Base-by-base conservation (phyloP, 139 green algal species). In the Volvox reticuliferus region DNA sequence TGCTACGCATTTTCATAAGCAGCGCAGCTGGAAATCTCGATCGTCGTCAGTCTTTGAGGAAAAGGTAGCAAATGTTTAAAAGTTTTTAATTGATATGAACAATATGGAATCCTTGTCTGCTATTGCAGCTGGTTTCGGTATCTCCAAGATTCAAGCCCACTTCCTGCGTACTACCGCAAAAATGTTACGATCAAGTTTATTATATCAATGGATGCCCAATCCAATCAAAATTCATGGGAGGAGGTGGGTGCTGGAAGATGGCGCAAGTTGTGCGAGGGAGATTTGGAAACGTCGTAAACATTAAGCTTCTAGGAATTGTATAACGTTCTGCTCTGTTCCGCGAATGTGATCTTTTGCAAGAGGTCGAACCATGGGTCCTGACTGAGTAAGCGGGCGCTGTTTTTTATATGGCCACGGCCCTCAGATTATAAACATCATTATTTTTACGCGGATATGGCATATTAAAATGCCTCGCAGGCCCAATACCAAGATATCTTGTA, bases 401-500 rank as follows among this genome's bases (percentile, higher is more conserved):
- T 55, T 5, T 55, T 55, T 55, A 9, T 55, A 55, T 55, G 44
- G 44, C 44, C 9, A 55, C 44, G 44, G 44, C 44, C 44, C 44
- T 55, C 5, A 5, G 9, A 55, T 55, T 55, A 9, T 55, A 14
- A 55, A 14, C 44, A 5, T 55, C 44, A 55, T 55, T 55, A 55
- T 55, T 9, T 55, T 9, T 5, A 55, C 5, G 44, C 44, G 9
- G 9, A 55, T 14, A 14, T 55, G 5, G 5, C 9, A 55, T 55
- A 55, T 55, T 55, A 9, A 55, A 55, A 73, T 73, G 65, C 65
- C 65, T 30, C 12, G 65, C 91, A 95, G 92, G 89, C 78, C 14
- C 36, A 88, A 28, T 84, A 94, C 79, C 88, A 77, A 5, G 94
- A 96, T 73, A 67, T 96, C 17, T 30, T 94, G 9, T 84, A 93